A percentile compares a stretch with the other conserved stretches of the same genome.
These are phyloP conservation scores for Chaetomiaceae sp. DNA, from an alignment of 2,329 filamentous ascomycete species.

Conservation along the genomic window DNA sequence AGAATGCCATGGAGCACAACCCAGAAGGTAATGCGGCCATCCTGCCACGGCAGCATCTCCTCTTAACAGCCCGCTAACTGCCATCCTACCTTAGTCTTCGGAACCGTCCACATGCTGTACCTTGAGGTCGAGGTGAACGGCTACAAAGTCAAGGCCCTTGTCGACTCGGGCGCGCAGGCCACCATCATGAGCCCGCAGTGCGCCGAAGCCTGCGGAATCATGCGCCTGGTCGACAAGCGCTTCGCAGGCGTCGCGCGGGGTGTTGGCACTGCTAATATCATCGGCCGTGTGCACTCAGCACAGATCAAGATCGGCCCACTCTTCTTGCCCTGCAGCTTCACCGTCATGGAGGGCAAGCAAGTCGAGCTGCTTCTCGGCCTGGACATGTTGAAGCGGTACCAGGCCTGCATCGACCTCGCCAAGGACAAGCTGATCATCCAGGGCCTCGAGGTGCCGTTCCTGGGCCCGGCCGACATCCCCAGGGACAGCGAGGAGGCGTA, in stretches of 20 bases:
- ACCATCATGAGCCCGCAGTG: constrained; percentile 98
- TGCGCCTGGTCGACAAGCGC: constrained; percentile 87
- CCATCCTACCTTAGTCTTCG: too few species aligned
- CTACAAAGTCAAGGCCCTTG: constrained; percentile 86
- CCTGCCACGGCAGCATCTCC: not conserved
- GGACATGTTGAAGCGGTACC: constrained; percentile 95
- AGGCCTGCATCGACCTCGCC: constrained; percentile 83
- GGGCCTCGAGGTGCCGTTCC: constrained; percentile 79
- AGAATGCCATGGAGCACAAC: constrained; percentile 95
- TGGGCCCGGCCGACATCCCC: constrained; percentile 93
- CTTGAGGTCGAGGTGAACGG: constrained; percentile 94
- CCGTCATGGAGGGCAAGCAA: constrained; percentile 97
- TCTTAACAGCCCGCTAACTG: constrained; percentile 9
- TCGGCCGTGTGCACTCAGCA: constrained; percentile 91
- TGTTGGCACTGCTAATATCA: constrained; percentile 89
- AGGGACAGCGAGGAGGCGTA: constrained; percentile 69
- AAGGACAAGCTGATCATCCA: constrained; percentile 84
- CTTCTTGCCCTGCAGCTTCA: constrained; percentile 90
- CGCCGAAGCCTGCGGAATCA: constrained; percentile 88
- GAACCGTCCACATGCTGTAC: constrained; percentile 92
- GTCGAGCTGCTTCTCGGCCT: constrained; percentile 90
- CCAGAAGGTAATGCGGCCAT: constrained; percentile 66
- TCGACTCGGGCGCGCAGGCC: constrained; percentile 94
- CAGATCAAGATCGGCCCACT: constrained; percentile 88
- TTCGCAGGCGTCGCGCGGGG: constrained; percentile 90